These are phyloP conservation scores for Morella rubra DNA, from an alignment of 306 rosid species.

Conservation along the genomic window DNA sequence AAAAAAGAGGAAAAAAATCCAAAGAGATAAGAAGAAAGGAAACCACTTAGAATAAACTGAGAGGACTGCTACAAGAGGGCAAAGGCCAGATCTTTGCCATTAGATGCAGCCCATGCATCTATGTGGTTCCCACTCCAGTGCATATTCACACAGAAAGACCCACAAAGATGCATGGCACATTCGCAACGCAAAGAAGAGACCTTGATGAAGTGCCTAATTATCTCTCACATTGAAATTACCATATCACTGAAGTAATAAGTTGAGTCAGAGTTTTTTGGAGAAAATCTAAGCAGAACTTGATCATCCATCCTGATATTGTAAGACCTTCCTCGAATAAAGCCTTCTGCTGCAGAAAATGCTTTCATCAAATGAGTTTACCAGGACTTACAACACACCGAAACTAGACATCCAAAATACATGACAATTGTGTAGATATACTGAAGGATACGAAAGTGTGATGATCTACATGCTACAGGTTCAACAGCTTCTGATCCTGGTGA, in stretches of 20 bases:
- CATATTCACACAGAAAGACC: background rate
- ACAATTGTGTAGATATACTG: constrained; percentile 8
- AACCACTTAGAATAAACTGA: background rate
- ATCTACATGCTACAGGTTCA: constrained; percentile 74
- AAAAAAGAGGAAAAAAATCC: background rate
- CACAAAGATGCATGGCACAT: background rate
- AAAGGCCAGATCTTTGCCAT: background rate
- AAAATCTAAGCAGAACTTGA: constrained; percentile 87
- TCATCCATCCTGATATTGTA: constrained; percentile 94
- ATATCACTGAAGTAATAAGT: constrained; percentile 88
- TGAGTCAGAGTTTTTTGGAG: constrained; percentile 89
- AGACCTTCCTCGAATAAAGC: constrained; percentile 94
- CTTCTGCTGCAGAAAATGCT: constrained; percentile 94
- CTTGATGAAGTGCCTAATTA: background rate
- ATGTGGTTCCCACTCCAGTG: background rate
- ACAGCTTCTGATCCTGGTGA: constrained; percentile 53
- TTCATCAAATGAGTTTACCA: constrained; percentile 48
- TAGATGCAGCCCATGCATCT: background rate
- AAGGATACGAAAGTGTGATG: constrained; percentile 39
- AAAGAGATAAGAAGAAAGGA: background rate
- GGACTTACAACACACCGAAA: constrained; percentile 17
- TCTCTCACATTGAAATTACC: constrained; percentile 42
- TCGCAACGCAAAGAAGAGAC: background rate
- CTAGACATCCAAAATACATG: constrained; percentile 10
- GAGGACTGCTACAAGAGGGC: background rate